Base-by-base conservation (phyloP, 2,329 filamentous ascomycete species). In the Podosphaera fusca region DNA sequence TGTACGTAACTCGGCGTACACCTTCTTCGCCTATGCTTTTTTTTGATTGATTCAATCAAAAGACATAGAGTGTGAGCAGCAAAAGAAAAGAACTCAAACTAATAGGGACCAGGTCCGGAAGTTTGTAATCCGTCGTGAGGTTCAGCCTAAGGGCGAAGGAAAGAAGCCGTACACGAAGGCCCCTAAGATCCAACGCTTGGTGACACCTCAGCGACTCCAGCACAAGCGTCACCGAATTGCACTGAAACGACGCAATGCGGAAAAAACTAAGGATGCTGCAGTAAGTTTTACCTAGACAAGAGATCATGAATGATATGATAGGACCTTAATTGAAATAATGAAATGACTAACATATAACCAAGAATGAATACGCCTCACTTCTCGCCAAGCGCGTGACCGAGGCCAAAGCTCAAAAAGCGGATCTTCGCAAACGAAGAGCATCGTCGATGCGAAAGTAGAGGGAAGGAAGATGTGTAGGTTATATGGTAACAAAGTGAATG, bases 131-230 rank as follows among this genome's bases (percentile, higher is more conserved):
- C 92, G 92, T 74, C 92, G 92, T 74, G 92, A 96, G 75, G 83
- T 98, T 70, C 82, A 88, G 78, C 86, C 87, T 72, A 94, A 94
- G 85, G 85, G 84, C 71, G 92, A 96, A 81, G 90, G 88, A 77
- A 94, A 92, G 79, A 85, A 87, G 78, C 76, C 89, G 69, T 96
- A 96, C 84, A 95, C 90, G 85, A 98, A 98, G 87, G 92, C 92
- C 69, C 92, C 92, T 75, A 94, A 90, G 82, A 98, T 98, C 78
- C 92, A 98, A 84, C 87, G 92, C 74, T 87, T 98, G 69, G 88
- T 98, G 69, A 98, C 92, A 71, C 92, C 92, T 74, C 92, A 96
- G 79, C 92, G 92, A 74, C 88, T 98, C 72, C 92, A 98, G 82
- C 92, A 95, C 85, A 98, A 96, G 87, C 88, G 92, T 71, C 92